Evolutionary conservation across 1,284 basidiomycete species (phyloP).

Genomic region (Amylostereum areolatum): DNA sequence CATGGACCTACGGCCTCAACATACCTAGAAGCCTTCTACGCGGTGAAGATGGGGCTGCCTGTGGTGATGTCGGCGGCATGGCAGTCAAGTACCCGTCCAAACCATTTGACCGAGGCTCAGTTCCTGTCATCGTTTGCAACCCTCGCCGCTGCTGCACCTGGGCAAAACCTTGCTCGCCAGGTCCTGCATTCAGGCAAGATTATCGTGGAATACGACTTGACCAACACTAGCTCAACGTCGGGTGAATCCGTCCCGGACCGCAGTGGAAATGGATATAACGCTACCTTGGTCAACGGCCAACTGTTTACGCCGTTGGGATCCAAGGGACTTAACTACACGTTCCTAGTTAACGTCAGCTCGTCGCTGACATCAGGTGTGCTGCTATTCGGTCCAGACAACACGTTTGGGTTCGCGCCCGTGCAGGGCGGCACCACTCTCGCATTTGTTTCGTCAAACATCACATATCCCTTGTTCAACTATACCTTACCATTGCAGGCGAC

Average conservation of each 20-base stretch:
- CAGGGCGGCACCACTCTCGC: conserved; percentile 15
- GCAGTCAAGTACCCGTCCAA: conserved; percentile 18
- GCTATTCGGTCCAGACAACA: conserved; percentile 18
- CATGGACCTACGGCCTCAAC: conserved; percentile 26
- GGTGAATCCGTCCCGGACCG: conserved; percentile 10
- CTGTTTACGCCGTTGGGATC: conserved; percentile 24
- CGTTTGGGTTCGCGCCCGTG: conserved; percentile 16
- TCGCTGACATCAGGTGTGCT: conserved; percentile 10
- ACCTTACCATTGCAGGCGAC: conserved; percentile 8
- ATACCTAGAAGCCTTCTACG: conserved; percentile 23
- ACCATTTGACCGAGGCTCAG: conserved; percentile 18
- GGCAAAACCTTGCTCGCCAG: conserved; percentile 24
- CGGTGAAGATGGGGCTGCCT: conserved; percentile 21
- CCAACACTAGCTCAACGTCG: not conserved
- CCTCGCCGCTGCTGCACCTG: conserved; percentile 22
- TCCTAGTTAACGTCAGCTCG: conserved; percentile 18
- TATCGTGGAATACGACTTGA: conserved; percentile 15
- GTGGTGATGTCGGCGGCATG: conserved; percentile 22
- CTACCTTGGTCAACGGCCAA: conserved; percentile 8
- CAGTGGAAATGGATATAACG: conserved; percentile 21
- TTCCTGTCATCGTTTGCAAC: conserved; percentile 19
- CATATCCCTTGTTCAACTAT: conserved; percentile 18
- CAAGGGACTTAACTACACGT: conserved; percentile 28
- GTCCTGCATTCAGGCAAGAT: conserved; percentile 15
- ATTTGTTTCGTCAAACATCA: conserved; percentile 19